phyloP scores from a whole-genome alignment of 1,284 basidiomycete genomes.

The Microbotryum lychnidis-dioicae region DNA sequence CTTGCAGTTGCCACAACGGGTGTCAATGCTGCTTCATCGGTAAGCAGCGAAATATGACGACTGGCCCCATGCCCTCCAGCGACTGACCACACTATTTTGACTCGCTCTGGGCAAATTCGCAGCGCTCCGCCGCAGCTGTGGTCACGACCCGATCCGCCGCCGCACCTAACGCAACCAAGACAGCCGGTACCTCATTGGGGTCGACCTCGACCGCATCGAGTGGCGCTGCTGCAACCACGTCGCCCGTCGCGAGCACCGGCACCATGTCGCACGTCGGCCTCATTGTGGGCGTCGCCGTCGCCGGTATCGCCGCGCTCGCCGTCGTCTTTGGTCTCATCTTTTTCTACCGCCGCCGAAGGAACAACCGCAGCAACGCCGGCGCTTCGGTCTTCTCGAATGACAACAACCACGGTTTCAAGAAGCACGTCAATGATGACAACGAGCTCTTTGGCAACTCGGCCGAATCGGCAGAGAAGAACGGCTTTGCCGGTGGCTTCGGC shows the following conservation, averaged over 20 bases:
- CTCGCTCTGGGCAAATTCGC: too few species aligned
- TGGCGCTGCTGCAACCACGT: background rate
- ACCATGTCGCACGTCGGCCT: constrained; percentile 13
- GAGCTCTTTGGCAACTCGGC: constrained; percentile 20
- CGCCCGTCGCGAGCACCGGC: background rate
- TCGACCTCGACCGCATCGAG: background rate
- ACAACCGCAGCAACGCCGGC: background rate
- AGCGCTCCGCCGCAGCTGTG: too few species aligned
- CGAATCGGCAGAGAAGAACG: background rate
- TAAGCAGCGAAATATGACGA: too few species aligned
- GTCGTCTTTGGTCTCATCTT: constrained; percentile 10
- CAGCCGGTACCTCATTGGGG: background rate
- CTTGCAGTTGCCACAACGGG: too few species aligned
- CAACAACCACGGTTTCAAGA: background rate
- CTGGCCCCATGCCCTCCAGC: too few species aligned
- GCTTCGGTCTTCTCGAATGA: background rate
- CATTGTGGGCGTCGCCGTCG: constrained; percentile 24
- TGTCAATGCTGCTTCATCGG: too few species aligned
- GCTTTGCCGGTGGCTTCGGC: background rate
- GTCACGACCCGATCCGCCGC: too few species aligned
- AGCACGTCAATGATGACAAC: constrained; percentile 6
- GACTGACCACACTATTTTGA: too few species aligned
- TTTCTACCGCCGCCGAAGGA: constrained; percentile 3
- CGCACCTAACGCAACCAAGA: background rate
- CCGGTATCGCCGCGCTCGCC: constrained; percentile 16